Evolutionary conservation across 306 rosid genomes (phyloP).

Genomic region (Cicer bijugum): DNA sequence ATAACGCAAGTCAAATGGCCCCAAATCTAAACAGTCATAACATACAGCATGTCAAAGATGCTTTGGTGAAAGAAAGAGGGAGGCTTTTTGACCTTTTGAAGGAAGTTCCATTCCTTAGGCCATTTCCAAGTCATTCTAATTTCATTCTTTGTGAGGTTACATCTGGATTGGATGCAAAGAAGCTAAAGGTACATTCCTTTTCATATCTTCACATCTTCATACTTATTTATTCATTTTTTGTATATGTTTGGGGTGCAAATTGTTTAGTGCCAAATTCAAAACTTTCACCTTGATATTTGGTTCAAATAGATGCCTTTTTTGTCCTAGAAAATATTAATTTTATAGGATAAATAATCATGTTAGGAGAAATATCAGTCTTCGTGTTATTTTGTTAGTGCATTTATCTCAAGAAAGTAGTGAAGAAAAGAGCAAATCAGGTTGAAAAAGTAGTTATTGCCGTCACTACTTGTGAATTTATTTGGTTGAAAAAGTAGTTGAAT

Average conservation of each 20-base stretch:
- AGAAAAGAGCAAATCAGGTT: too few species aligned
- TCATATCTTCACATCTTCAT: conserved; percentile 10
- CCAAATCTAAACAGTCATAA: conserved; percentile 51
- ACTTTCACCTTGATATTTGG: conserved; percentile 7
- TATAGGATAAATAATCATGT: neutral
- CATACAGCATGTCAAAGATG: conserved; percentile 76
- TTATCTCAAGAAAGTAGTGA: too few species aligned
- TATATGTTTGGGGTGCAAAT: neutral
- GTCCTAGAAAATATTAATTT: neutral
- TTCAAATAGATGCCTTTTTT: neutral
- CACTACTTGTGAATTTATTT: too few species aligned
- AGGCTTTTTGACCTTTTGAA: conserved; percentile 74
- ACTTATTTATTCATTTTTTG: neutral
- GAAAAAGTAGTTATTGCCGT: too few species aligned
- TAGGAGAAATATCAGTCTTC: neutral
- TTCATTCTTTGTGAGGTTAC: conserved; percentile 93
- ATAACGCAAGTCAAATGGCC: neutral
- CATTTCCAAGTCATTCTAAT: conserved; percentile 90
- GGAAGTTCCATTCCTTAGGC: conserved; percentile 73
- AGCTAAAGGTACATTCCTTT: conserved; percentile 70
- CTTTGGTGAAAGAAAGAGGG: conserved; percentile 76
- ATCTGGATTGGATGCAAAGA: conserved; percentile 82
- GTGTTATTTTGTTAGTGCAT: too few species aligned
- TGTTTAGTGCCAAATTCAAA: neutral
- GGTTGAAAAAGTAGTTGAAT: too few species aligned